These are phyloP conservation scores for Hagleromyces aurorensis DNA, from an alignment of 805 yeast genomes.

Conservation along the genomic window DNA sequence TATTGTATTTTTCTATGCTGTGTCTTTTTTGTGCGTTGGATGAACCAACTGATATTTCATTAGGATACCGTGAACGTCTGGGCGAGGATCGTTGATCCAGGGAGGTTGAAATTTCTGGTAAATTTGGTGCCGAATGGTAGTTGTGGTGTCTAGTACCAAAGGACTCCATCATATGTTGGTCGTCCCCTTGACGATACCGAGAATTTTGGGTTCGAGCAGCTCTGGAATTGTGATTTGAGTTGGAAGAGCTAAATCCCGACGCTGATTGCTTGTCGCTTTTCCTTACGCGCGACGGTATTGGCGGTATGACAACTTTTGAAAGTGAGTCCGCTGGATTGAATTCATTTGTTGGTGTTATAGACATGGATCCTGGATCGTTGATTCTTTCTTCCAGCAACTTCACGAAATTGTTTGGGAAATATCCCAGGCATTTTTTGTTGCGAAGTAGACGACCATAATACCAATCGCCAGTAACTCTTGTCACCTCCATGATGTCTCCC, in stretches of 20 bases:
- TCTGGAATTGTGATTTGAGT: too few relatives aligned
- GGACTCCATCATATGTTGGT: constrained; percentile 2
- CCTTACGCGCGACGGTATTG: too few relatives aligned
- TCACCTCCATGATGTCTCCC: constrained; percentile 85
- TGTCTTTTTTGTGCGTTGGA: constrained; percentile 4
- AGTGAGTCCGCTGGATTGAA: not conserved
- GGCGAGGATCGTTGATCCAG: constrained; percentile 1
- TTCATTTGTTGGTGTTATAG: not conserved
- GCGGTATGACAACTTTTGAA: constrained; percentile 7
- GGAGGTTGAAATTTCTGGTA: constrained; percentile 8
- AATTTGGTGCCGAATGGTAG: constrained; percentile 8
- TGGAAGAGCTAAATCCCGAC: too few relatives aligned
- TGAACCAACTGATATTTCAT: too few relatives aligned
- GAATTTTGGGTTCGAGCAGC: too few relatives aligned
- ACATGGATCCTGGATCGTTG: constrained; percentile 6
- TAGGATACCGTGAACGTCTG: constrained; percentile 1
- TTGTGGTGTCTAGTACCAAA: constrained; percentile 2
- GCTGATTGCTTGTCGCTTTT: too few relatives aligned
- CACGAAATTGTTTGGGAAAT: constrained; percentile 84
- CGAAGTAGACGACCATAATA: constrained; percentile 79
- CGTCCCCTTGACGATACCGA: constrained; percentile 1
- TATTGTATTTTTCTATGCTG: constrained; percentile 1
- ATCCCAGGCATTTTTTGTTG: constrained; percentile 67
- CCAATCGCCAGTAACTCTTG: constrained; percentile 83
- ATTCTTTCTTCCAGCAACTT: constrained; percentile 40